Percentiles rank a stretch among this genome's conserved stretches.
Conservation (phyloP, 2,329 filamentous ascomycete genomes). For the Apiospora sp. region DNA sequence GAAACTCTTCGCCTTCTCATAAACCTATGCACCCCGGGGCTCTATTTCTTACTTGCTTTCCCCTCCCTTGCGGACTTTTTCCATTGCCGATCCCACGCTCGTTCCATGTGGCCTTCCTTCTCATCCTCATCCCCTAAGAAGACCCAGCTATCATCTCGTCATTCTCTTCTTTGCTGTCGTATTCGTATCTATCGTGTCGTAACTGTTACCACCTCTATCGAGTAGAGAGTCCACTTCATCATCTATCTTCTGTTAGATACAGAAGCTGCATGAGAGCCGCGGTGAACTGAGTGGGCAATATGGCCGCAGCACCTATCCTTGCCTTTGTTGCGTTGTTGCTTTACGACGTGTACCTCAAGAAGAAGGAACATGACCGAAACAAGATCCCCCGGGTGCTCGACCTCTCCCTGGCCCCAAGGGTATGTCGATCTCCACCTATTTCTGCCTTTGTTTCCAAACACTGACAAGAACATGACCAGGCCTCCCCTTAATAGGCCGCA, state of each 20-base stretch:
- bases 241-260: not conserved
- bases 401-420: slow-evolving; percentile 41
- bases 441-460: slow-evolving; percentile 22
- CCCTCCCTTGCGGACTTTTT: not conserved
- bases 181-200: not conserved
- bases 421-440: slow-evolving; percentile 27
- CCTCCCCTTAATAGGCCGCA: slow-evolving; percentile 52
- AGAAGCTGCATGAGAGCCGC: not conserved
- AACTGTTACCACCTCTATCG: not conserved
- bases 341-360: slow-evolving; percentile 32
- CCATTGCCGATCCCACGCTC: slow-evolving; percentile 1
- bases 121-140: not conserved
- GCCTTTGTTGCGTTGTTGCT: slow-evolving; percentile 28
- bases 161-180: not conserved
- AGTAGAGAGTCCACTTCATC: not conserved
- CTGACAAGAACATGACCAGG: slow-evolving; percentile 37
- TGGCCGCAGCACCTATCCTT: slow-evolving; percentile 14
- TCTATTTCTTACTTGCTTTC: not conserved
- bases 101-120: not conserved
- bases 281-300: not conserved
- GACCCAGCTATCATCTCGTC: not conserved
- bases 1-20: not conserved
- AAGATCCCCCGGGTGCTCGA: slow-evolving; percentile 36
- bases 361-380: slow-evolving; percentile 29
- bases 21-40: slow-evolving; percentile 16